phyloP scores from a whole-genome alignment of 2,329 filamentous ascomycete genomes.

The Aureobasidium sp. region DNA sequence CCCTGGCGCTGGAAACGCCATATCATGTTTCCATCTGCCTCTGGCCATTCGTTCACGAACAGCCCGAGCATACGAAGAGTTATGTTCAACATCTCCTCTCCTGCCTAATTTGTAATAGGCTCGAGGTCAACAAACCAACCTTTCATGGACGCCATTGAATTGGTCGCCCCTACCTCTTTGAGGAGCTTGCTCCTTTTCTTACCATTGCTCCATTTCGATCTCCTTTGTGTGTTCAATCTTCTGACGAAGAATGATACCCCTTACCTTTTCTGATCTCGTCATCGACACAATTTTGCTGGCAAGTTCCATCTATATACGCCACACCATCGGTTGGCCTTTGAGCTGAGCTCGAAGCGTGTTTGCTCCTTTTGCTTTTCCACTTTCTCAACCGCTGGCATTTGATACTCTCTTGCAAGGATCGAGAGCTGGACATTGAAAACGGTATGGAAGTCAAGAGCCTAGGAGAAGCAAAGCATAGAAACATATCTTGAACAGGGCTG shows the following conservation, averaged over 20 bases:
- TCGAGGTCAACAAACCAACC: conserved; percentile 10
- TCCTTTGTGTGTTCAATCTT: conserved; percentile 8
- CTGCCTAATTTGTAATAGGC: conserved; percentile 6
- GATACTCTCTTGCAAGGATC: conserved; percentile 1
- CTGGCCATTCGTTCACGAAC: conserved; percentile 3
- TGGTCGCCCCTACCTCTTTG: background rate
- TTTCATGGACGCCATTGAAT: background rate
- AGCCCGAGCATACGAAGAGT: conserved; percentile 1
- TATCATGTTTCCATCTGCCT: background rate
- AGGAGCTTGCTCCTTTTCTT: conserved; percentile 2
- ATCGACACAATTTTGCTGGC: background rate
- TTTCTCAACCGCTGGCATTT: background rate
- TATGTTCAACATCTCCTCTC: conserved; percentile 3
- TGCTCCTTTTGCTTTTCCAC: background rate
- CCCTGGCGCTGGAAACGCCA: conserved; percentile 1
- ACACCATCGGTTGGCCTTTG: conserved; percentile 3
- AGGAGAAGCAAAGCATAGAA: background rate
- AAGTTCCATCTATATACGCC: background rate
- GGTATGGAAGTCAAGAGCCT: background rate
- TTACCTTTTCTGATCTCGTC: background rate
- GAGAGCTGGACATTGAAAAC: conserved; percentile 2
- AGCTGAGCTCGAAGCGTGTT: conserved; percentile 1
- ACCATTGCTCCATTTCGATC: background rate
- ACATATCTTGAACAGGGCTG: conserved; percentile 2
- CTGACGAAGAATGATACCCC: conserved; percentile 8